Conservation (phyloP, 2,329 filamentous ascomycete genomes). For the Didymella arachidicola region DNA sequence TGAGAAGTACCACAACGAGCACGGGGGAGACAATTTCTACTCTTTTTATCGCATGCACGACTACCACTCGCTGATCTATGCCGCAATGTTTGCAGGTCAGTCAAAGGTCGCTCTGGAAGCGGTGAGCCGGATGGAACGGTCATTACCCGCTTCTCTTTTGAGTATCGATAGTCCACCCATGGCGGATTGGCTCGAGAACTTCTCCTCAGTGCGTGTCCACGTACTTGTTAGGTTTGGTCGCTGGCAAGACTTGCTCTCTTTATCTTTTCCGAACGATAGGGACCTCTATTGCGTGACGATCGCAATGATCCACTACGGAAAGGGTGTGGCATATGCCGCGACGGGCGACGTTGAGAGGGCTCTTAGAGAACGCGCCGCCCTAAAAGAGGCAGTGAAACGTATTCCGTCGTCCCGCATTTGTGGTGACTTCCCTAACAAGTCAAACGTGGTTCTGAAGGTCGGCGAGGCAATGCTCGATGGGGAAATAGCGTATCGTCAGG, state of each 20-base stretch:
- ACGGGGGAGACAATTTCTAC: conserved; percentile 75
- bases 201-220: conserved; percentile 72
- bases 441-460: conserved; percentile 68
- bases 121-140: conserved; percentile 64
- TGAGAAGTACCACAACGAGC: conserved; percentile 67
- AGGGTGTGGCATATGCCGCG: conserved; percentile 71
- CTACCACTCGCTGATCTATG: conserved; percentile 78
- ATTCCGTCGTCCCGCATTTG: conserved; percentile 67
- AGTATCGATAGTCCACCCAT: conserved; percentile 72
- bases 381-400: conserved; percentile 58
- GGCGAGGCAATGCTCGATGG: conserved; percentile 72
- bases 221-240: conserved; percentile 75
- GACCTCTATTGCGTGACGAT: conserved; percentile 73
- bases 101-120: conserved; percentile 69
- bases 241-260: conserved; percentile 70
- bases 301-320: conserved; percentile 72
- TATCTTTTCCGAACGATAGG: conserved; percentile 65
- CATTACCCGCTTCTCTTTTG: conserved; percentile 69
- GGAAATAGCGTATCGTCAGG: conserved; percentile 74
- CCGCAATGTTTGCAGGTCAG: conserved; percentile 78
- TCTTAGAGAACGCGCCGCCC: conserved; percentile 58
- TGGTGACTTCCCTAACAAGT: conserved; percentile 72
- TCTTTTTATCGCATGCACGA: conserved; percentile 78
- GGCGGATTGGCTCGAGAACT: conserved; percentile 80
- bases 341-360: conserved; percentile 64